phyloP scores from a whole-genome alignment of 2,329 filamentous ascomycete genomes.

The Epichloe hybrida region DNA sequence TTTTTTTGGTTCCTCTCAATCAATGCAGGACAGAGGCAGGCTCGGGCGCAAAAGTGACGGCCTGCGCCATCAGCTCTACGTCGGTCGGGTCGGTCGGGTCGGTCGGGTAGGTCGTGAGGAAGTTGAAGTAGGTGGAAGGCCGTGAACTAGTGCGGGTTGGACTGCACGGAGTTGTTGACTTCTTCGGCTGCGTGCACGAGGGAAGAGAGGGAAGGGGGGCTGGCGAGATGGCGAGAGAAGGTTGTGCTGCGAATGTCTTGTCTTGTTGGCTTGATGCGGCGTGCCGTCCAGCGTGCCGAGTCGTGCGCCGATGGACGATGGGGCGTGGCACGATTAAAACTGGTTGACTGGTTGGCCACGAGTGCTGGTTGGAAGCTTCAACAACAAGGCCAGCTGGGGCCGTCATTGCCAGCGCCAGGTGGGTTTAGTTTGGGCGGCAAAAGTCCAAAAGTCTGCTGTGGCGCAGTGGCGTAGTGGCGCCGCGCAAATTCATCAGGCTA shows the following conservation, averaged over 20 bases:
- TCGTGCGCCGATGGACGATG: neutral
- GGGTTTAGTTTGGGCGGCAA: too few relatives aligned
- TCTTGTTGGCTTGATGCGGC: neutral
- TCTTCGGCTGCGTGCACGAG: neutral
- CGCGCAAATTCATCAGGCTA: neutral
- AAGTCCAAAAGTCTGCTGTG: neutral
- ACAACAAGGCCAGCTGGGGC: too few relatives aligned
- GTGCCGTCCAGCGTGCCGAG: neutral
- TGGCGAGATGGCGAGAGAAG: neutral
- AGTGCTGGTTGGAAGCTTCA: too few relatives aligned
- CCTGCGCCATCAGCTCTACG: conserved; percentile 7
- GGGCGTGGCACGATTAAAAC: too few relatives aligned
- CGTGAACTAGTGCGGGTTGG: neutral
- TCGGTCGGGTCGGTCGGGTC: neutral
- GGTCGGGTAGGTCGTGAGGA: neutral
- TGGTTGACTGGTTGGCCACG: too few relatives aligned
- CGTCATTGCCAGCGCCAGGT: neutral
- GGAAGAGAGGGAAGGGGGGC: too few relatives aligned
- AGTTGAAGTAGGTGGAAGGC: neutral
- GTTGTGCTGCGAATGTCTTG: neutral
- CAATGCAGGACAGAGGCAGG: conserved; percentile 5
- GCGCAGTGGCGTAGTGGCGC: neutral
- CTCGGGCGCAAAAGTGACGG: conserved; percentile 3
- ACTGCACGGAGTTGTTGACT: neutral
- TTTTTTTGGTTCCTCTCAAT: neutral